Evolutionary conservation across 2,329 filamentous ascomycete species (phyloP), one percentile per base, ranked within the genome.

Genomic region (Berkeleyomyces rouxiae): DNA sequence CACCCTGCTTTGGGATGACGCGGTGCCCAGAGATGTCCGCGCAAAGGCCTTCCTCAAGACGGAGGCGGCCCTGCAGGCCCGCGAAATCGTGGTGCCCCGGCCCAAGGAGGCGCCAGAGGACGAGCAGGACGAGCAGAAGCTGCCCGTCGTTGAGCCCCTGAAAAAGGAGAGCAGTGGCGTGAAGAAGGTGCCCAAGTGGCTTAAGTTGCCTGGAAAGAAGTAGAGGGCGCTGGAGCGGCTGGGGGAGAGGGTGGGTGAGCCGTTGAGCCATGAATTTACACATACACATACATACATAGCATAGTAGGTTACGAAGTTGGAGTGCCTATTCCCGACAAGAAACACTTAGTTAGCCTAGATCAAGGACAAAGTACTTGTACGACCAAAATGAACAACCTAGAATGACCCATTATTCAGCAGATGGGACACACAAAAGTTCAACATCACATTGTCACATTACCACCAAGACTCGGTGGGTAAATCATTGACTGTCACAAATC

Each of bases 151-250:
- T 65, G 43, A 47, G 57, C 42, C 23, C 16, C 37, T 49, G 46
- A 64, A 59, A 40, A 69, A 75, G 66, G 71, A 72, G 67, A 69
- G 70, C 16, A 70, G 73, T 61, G 69, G 75, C 60, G 72, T 68
- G 9, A 79, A 78, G 72, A 78, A 77, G 67, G 65, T 79, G 64
- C 86, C 86, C 23, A 90, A 88, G 71, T 89, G 87, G 81, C 73
- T 91, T 47, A 87, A 87, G 72, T 73, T 86, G 62, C 77, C 83
- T 39, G 82, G 82, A 6, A 90, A 88, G 79, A 90, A 89, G 75
- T 87, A 67, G 61, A 61, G 4, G 33, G 58, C 10, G 11, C 31
- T 44, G 37, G 16, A 40, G 33, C 31, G 9, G 51, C 31, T 47
- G 11, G 11, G 11, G 9, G 42, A 10, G 6, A 13, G n/a, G 42